These are phyloP conservation scores for Postia placenta DNA, from an alignment of 768 basidiomycete genomes.

Conservation along the genomic window DNA sequence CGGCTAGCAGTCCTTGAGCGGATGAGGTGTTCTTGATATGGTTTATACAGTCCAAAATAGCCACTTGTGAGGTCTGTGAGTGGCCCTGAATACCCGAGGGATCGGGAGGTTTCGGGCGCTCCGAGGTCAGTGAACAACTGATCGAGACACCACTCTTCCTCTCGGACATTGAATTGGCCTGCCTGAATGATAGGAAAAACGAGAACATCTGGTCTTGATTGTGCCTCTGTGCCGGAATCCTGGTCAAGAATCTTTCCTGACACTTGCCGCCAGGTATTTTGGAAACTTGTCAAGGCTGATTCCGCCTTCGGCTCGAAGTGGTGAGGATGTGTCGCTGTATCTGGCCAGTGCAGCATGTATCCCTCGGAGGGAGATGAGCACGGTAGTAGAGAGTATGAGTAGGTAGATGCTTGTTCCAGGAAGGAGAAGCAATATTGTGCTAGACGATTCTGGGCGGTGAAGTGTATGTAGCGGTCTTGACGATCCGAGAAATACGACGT, in stretches of 20 bases:
- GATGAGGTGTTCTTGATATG: slow-evolving; percentile 72
- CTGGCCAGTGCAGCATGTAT: slow-evolving; percentile 63
- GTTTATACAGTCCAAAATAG: slow-evolving; percentile 83
- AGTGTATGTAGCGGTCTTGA: slow-evolving; percentile 89
- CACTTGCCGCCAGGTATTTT: slow-evolving; percentile 31
- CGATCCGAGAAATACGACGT: slow-evolving; percentile 91
- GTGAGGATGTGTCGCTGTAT: slow-evolving; percentile 60
- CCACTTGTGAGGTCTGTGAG: slow-evolving; percentile 85
- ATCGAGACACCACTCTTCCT: slow-evolving; percentile 67
- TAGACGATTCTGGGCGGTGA: slow-evolving; percentile 52
- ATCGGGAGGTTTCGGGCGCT: background rate
- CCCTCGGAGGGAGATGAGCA: slow-evolving; percentile 23
- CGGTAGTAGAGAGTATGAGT: slow-evolving; percentile 59
- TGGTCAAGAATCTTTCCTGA: background rate
- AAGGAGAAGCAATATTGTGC: slow-evolving; percentile 85
- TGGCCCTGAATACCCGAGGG: slow-evolving; percentile 27
- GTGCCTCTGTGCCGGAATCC: background rate
- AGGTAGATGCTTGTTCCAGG: slow-evolving; percentile 56
- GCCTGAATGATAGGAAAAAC: slow-evolving; percentile 85
- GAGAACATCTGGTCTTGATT: slow-evolving; percentile 33
- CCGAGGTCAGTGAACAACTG: slow-evolving; percentile 39
- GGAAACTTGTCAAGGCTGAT: slow-evolving; percentile 52
- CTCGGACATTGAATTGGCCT: slow-evolving; percentile 79
- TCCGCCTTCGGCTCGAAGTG: slow-evolving; percentile 57
- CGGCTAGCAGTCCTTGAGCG: slow-evolving; percentile 51